Evolutionary conservation across 441 rosid genomes (phyloP).

Genomic region (Dalechampia spathulata): DNA sequence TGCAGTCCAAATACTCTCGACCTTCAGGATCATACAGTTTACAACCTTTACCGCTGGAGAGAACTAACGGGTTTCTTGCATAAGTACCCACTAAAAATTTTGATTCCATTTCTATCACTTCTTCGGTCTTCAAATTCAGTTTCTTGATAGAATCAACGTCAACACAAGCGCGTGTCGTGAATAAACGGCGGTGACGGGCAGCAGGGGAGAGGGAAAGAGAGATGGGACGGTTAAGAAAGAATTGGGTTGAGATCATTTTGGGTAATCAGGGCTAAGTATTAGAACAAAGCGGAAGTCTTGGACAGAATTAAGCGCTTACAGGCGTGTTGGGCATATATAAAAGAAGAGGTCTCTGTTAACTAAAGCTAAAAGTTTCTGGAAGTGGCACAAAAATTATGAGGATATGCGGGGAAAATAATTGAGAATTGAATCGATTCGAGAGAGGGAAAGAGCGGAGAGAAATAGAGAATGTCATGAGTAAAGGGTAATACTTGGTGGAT

Average conservation of each 20-base stretch:
- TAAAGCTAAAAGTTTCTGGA: neutral
- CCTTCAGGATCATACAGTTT: constrained; percentile 73
- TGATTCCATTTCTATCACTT: constrained; percentile 19
- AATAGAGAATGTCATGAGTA: too few relatives aligned
- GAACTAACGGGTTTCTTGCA: constrained; percentile 68
- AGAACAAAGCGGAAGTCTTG: neutral
- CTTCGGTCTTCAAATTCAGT: constrained; percentile 21
- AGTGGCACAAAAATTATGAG: too few relatives aligned
- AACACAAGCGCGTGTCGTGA: constrained; percentile 17
- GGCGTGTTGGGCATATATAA: neutral
- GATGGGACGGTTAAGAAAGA: constrained; percentile 3
- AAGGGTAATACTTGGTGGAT: too few relatives aligned
- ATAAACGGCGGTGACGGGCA: neutral
- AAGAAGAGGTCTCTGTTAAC: neutral
- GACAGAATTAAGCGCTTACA: neutral
- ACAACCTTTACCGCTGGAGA: constrained; percentile 61
- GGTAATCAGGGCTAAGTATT: too few relatives aligned
- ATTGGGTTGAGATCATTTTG: constrained; percentile 20
- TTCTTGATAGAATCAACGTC: constrained; percentile 1
- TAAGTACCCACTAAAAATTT: constrained; percentile 63
- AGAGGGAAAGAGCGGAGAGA: neutral
- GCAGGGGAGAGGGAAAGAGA: constrained; percentile 2
- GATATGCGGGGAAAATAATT: neutral
- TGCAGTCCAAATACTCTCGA: constrained; percentile 65
- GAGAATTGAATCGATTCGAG: constrained; percentile 6